Evolutionary conservation across 129 eudicot genomes (phyloP), one percentile per base, ranked within the genome.

Genomic region (Heracleum sosnowskyi): DNA sequence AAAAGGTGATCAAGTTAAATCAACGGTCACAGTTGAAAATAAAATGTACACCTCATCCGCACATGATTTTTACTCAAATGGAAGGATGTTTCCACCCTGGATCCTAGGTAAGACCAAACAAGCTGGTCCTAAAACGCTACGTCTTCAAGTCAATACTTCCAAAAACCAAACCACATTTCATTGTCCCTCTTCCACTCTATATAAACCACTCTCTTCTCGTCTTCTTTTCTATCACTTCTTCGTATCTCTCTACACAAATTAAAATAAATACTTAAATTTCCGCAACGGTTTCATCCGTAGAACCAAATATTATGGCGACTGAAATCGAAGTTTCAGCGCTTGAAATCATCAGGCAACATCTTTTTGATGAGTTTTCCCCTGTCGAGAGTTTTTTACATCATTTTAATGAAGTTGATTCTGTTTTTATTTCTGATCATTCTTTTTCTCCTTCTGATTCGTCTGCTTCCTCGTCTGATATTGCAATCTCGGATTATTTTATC

Each of bases 261-360:
- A 55, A 0, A 9, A 18, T 5, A 55, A 55, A 7, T 53, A 53
- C 28, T 6, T 22, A 22, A 20, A 18, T 20, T 51, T 51, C 26
- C 10, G 22, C n/a, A 20, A 10, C 1, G 13, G 0, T 4, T 18
- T 51, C 29, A 22, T 22, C 0, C 0, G 29, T 24, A 55, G 13
- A 20, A 1, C 28, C 20, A 11, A 33, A 15, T 28, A 40, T 46
- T 36, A 87, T 87, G 90, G 57, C 80, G 1, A 86, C 90, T n/a
- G 75, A 81, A 11, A 74, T 77, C 5, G 90, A 84, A 76, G 33
- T 74, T 35, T 86, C 86, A 12, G 82, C 90, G 3, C 83, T 87
- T 13, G 76, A 84, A 45, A 83, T 83, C 81, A 91, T 91, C 37
- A 83, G 89, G 9, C 80, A 83, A 15, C 91, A 91, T 60, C 89